Evolutionary conservation across 2,329 filamentous ascomycete genomes (phyloP).

Genomic region (Leptographium flavum): DNA sequence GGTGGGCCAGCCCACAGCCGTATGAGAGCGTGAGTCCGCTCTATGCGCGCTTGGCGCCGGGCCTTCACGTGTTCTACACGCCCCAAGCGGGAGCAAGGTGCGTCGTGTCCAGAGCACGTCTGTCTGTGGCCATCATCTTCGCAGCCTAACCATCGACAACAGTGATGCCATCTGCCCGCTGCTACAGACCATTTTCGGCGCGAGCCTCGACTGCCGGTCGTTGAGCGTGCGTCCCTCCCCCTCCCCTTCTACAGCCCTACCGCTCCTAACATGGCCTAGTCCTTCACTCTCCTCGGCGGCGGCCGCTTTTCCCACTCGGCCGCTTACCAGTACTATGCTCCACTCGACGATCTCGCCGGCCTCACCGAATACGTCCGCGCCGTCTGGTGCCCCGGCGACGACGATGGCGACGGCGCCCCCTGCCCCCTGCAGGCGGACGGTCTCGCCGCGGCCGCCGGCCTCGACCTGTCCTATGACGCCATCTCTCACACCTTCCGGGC

Average conservation of each 20-base stretch:
- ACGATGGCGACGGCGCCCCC: slow-evolving; percentile 18
- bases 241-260: background rate
- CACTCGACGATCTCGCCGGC: slow-evolving; percentile 39
- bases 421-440: slow-evolving; percentile 35
- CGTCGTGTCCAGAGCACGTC: no score
- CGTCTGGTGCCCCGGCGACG: slow-evolving; percentile 30
- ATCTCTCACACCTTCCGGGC: slow-evolving; percentile 51
- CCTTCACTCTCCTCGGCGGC: slow-evolving; percentile 45
- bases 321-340: slow-evolving; percentile 56
- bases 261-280: slow-evolving; percentile 16
- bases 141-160: no score
- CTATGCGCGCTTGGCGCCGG: slow-evolving; percentile 59
- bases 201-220: slow-evolving; percentile 36
- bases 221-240: slow-evolving; percentile 31
- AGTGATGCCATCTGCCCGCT: slow-evolving; percentile 41
- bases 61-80: slow-evolving; percentile 69
- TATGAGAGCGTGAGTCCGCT: slow-evolving; percentile 55
- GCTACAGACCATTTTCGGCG: slow-evolving; percentile 42
- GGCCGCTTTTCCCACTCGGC: slow-evolving; percentile 46
- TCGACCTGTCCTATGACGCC: slow-evolving; percentile 68
- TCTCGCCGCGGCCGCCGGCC: slow-evolving; percentile 38
- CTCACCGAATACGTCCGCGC: slow-evolving; percentile 39
- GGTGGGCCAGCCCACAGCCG: slow-evolving; percentile 52
- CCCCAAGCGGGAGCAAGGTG: no score
- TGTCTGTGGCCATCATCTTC: no score